Evolutionary conservation across 2,329 filamentous ascomycete species (phyloP), one percentile per base, ranked within the genome.

Genomic region (Chaetoscypha palmicola): DNA sequence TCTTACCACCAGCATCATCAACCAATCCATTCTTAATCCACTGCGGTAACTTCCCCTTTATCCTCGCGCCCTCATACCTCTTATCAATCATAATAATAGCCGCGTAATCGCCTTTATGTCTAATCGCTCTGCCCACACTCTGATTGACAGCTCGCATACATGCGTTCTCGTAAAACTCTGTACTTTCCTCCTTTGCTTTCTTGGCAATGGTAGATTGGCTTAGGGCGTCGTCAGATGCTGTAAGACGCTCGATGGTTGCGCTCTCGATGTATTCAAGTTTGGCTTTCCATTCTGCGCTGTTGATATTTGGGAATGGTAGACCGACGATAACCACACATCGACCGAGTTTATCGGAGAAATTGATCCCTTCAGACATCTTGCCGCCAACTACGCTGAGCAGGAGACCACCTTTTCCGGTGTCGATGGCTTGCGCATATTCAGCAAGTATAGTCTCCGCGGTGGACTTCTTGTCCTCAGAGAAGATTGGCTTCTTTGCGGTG

Each of bases 91-190:
- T 74, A 45, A 96, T 67, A 51, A 98, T 96, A 12, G 85, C 81
- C 3, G 92, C 92, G 65, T 94, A 97, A 65, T 98, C 92, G 19
- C 77, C 79, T 43, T 75, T 76, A 62, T 98, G 92, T 36, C 92
- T 73, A 56, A 98, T 96, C 1, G 89, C 92, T 46, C 92, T 73
- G 1, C 92, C 92, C 54, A 98, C 90, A 60, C 87, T 92, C 68
- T 98, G 92, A 63, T 98, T 98, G 3, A 98, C 92, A 3, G 90
- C 88, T 30, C 92, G 76, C 90, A 98, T 96, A 63, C 90, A 96
- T 0, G 87, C 79, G 61, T 97, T 97, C 62, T 96, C 89, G 60
- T 94, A 94, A 59, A 87, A 94, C 48, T 91, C 86, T 41, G 83
- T 70, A 2, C 83, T 81, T 3, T 81, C 68, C 53, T 76, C 71